Conservation (phyloP, 257 asterid genomes). For the Nicotiana tomentosiformis region DNA sequence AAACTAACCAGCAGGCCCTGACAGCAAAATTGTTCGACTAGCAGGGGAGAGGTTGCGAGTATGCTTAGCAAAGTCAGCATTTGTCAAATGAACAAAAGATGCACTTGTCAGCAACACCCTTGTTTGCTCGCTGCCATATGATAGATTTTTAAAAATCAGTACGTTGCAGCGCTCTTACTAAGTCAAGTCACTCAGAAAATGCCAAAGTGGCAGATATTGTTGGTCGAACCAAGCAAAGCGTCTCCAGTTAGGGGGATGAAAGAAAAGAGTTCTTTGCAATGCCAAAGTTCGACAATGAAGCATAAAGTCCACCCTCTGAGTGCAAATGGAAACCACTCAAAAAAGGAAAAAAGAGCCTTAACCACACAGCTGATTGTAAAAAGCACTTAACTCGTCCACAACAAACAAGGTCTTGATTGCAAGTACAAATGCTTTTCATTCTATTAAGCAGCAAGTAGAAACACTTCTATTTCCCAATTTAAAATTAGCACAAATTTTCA, state of each 20-base stretch:
- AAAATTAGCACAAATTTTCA: neutral
- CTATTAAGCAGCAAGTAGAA: neutral
- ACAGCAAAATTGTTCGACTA: constrained; percentile 71
- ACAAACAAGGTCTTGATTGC: neutral
- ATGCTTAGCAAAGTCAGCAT: constrained; percentile 45
- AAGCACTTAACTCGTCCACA: neutral
- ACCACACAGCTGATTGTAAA: neutral
- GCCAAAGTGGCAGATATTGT: neutral
- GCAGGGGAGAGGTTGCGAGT: constrained; percentile 84
- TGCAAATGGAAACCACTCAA: neutral
- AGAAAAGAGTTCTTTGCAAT: neutral
- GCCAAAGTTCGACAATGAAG: neutral
- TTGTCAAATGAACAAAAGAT: constrained; percentile 65
- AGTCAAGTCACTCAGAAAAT: neutral
- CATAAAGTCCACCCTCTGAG: neutral
- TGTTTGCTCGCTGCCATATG: constrained; percentile 53
- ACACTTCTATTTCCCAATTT: neutral
- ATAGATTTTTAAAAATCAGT: neutral
- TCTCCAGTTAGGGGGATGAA: neutral
- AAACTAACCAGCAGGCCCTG: constrained; percentile 72
- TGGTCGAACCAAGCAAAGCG: neutral
- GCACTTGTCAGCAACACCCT: constrained; percentile 68
- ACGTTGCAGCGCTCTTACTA: neutral
- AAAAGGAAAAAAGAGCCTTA: neutral
- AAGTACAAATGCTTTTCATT: neutral